Conservation (phyloP, 2,329 filamentous ascomycete genomes). For the Alternaria sp. region DNA sequence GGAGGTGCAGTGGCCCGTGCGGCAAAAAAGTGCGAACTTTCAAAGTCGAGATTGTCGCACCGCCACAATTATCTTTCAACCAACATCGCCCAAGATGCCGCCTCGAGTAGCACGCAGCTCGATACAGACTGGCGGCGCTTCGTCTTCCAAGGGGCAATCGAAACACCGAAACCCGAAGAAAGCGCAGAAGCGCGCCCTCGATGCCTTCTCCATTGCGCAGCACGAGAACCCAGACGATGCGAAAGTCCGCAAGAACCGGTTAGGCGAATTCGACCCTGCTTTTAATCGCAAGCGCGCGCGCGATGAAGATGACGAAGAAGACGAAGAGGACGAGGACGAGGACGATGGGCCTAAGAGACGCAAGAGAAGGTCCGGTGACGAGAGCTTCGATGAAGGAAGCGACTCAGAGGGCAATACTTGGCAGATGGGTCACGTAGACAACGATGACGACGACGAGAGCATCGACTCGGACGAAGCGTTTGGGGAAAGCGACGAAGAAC, state of each 20-base stretch:
- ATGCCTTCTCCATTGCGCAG: slow-evolving; percentile 73
- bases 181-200: slow-evolving; percentile 63
- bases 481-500: slow-evolving; percentile 86
- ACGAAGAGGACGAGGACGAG: slow-evolving; percentile 39
- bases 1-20: slow-evolving; percentile 28
- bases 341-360: slow-evolving; percentile 42
- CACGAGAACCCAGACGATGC: slow-evolving; percentile 61
- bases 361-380: slow-evolving; percentile 45
- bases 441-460: slow-evolving; percentile 72
- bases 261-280: slow-evolving; percentile 62
- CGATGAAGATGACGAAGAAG: slow-evolving; percentile 61
- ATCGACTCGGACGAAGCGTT: slow-evolving; percentile 83
- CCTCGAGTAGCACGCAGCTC: slow-evolving; percentile 54
- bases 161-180: slow-evolving; percentile 53
- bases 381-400: slow-evolving; percentile 75
- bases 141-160: slow-evolving; percentile 38
- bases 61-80: slow-evolving; percentile 1
- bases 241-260: slow-evolving; percentile 64
- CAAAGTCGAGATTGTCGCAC: not conserved
- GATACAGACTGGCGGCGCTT: slow-evolving; percentile 40
- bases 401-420: slow-evolving; percentile 89
- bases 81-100: slow-evolving; percentile 51
- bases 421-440: slow-evolving; percentile 74
- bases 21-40: slow-evolving; percentile 24
- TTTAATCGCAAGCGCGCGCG: slow-evolving; percentile 53